These are phyloP conservation scores for Phoma sp. DNA, from an alignment of 2,329 filamentous ascomycete species.

Conservation along the genomic window DNA sequence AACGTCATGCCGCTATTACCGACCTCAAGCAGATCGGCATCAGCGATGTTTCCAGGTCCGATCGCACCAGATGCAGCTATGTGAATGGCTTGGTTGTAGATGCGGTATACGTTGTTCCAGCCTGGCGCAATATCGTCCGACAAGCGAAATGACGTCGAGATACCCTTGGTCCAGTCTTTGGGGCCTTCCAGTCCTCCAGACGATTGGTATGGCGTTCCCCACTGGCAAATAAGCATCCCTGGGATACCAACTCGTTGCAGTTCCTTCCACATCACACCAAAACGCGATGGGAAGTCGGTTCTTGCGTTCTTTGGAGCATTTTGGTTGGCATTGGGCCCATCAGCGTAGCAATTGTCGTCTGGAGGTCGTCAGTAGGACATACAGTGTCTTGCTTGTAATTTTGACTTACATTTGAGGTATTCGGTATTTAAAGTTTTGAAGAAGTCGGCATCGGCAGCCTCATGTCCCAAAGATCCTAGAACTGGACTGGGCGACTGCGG, in stretches of 20 bases:
- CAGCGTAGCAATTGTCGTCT: slow-evolving; percentile 30
- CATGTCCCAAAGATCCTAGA: slow-evolving; percentile 21
- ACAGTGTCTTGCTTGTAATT: neutral
- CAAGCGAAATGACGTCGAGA: slow-evolving; percentile 28
- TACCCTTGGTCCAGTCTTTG: slow-evolving; percentile 23
- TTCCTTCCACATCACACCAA: slow-evolving; percentile 27
- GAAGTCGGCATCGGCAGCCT: slow-evolving; percentile 25
- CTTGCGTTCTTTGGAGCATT: slow-evolving; percentile 26
- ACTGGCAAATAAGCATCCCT: slow-evolving; percentile 28
- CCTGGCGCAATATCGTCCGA: slow-evolving; percentile 25
- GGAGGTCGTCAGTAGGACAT: neutral
- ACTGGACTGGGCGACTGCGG: slow-evolving; percentile 23
- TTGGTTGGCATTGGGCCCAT: slow-evolving; percentile 20
- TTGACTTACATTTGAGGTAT: slow-evolving; percentile 24
- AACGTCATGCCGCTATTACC: slow-evolving; percentile 26
- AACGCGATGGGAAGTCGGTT: slow-evolving; percentile 23
- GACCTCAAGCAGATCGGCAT: slow-evolving; percentile 28
- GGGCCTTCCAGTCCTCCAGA: slow-evolving; percentile 23
- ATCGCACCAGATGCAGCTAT: slow-evolving; percentile 23
- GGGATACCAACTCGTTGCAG: slow-evolving; percentile 24
- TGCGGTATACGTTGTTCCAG: slow-evolving; percentile 25
- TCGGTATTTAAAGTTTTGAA: slow-evolving; percentile 30
- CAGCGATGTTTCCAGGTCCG: slow-evolving; percentile 26
- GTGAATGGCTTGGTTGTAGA: slow-evolving; percentile 29
- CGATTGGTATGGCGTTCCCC: slow-evolving; percentile 23